Conservation (phyloP, 768 basidiomycete species). For the Hygrocybe punicea region DNA sequence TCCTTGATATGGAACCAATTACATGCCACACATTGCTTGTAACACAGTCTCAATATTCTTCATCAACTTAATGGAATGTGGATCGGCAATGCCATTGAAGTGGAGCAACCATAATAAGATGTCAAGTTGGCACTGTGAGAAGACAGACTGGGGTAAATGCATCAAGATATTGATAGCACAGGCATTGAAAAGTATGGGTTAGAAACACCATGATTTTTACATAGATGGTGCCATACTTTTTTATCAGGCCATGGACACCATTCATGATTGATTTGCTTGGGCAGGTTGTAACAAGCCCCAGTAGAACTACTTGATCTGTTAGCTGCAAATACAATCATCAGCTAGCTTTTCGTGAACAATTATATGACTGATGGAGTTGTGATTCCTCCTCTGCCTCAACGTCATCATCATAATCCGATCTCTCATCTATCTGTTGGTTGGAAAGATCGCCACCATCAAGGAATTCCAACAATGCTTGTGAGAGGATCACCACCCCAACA, state of each 20-base stretch:
- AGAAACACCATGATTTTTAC: not conserved
- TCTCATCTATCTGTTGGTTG: too few species aligned
- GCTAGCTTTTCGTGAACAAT: too few species aligned
- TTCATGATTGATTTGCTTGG: too few species aligned
- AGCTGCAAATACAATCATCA: too few species aligned
- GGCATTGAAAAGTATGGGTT: constrained; percentile 17
- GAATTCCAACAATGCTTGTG: too few species aligned
- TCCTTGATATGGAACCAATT: constrained; percentile 28
- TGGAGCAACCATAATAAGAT: constrained; percentile 28
- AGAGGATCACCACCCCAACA: too few species aligned
- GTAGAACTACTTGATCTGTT: too few species aligned
- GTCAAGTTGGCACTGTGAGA: constrained; percentile 28
- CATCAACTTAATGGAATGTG: constrained; percentile 20
- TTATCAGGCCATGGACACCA: constrained; percentile 10
- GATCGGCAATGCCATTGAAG: constrained; percentile 18
- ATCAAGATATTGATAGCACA: constrained; percentile 31
- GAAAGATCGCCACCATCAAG: too few species aligned
- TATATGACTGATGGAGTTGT: too few species aligned
- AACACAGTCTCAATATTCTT: constrained; percentile 14
- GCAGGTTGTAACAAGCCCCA: too few species aligned
- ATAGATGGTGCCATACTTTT: constrained; percentile 8
- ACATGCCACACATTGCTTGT: constrained; percentile 28
- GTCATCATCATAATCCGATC: too few species aligned
- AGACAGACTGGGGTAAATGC: constrained; percentile 32
- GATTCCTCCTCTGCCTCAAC: too few species aligned